Evolutionary conservation across 2,329 filamentous ascomycete genomes (phyloP).

Genomic region (Sporothrix phasma): DNA sequence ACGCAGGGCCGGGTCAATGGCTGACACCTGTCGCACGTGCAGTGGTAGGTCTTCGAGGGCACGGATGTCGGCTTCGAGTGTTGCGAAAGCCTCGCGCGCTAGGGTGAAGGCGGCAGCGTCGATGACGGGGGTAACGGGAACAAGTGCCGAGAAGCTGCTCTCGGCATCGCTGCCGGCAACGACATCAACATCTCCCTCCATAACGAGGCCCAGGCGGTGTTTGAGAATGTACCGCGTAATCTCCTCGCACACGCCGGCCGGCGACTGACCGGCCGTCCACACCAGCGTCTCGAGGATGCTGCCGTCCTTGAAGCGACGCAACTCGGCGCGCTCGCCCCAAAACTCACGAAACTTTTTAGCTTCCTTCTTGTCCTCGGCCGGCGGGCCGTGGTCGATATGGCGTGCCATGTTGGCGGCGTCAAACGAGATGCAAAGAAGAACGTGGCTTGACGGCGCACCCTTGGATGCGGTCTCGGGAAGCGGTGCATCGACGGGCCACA

Average conservation of each 20-base stretch:
- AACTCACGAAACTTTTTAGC: conserved; percentile 76
- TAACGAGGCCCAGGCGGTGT: conserved; percentile 52
- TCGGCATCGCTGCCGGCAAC: conserved; percentile 28
- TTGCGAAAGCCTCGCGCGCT: conserved; percentile 58
- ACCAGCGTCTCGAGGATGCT: conserved; percentile 87
- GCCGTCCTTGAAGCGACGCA: conserved; percentile 90
- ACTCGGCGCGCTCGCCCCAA: conserved; percentile 89
- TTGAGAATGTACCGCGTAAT: conserved; percentile 64
- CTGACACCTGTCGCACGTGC: conserved; percentile 70
- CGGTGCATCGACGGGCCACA: conserved; percentile 40
- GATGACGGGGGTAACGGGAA: conserved; percentile 35
- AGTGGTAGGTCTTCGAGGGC: conserved; percentile 74
- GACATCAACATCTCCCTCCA: conserved; percentile 43
- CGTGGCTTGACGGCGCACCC: background rate
- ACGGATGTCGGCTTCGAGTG: conserved; percentile 67
- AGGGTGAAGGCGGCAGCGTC: conserved; percentile 55
- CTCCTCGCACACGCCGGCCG: conserved; percentile 63
- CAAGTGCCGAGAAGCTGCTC: conserved; percentile 37
- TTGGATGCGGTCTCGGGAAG: conserved; percentile 13
- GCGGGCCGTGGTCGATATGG: conserved; percentile 77
- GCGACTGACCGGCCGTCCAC: conserved; percentile 55
- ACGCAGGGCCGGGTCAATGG: conserved; percentile 62
- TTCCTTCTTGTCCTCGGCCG: conserved; percentile 75
- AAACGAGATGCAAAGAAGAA: conserved; percentile 60
- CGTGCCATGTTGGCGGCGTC: conserved; percentile 63